Conservation (phyloP, 2,329 filamentous ascomycete species). For the Aspergillus persii region DNA sequence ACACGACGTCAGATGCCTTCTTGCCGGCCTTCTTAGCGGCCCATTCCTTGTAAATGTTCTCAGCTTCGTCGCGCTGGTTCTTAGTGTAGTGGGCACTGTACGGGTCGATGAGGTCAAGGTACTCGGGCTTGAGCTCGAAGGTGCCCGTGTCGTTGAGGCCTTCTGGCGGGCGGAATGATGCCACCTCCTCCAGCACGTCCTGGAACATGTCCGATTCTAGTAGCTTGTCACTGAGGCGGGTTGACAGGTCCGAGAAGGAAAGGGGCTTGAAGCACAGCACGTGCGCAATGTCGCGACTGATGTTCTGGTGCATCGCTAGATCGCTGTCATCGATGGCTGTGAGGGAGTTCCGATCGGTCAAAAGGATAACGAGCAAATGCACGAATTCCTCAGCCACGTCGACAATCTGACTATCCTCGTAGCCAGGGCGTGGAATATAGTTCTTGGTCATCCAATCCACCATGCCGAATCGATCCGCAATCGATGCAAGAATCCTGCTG, state of each 20-base stretch:
- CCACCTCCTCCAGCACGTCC: conserved; percentile 79
- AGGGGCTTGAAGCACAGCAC: conserved; percentile 94
- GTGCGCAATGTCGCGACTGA: conserved; percentile 88
- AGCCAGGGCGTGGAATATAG: conserved; percentile 70
- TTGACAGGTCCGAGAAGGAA: conserved; percentile 87
- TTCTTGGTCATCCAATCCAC: conserved; percentile 80
- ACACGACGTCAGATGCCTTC: conserved; percentile 77
- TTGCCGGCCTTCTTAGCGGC: conserved; percentile 86
- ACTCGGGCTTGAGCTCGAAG: conserved; percentile 86
- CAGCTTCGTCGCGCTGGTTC: conserved; percentile 94
- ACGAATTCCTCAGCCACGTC: conserved; percentile 96
- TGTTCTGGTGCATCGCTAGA: conserved; percentile 62
- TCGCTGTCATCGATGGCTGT: conserved; percentile 37
- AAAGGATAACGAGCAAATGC: conserved; percentile 83
- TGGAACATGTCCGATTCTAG: conserved; percentile 88
- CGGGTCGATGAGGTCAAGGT: conserved; percentile 84
- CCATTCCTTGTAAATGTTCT: conserved; percentile 81
- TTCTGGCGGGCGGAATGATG: conserved; percentile 84
- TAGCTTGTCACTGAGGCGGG: conserved; percentile 82
- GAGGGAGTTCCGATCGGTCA: conserved; percentile 84
- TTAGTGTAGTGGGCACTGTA: conserved; percentile 96
- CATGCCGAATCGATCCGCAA: conserved; percentile 89
- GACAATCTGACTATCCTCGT: conserved; percentile 83
- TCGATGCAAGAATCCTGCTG: conserved; percentile 77
- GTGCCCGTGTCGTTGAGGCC: conserved; percentile 89